A percentile compares a stretch with the other conserved stretches of the same genome.
phyloP scores from a whole-genome alignment of 805 yeast species.

The Wickerhamomyces hampshirensis region DNA sequence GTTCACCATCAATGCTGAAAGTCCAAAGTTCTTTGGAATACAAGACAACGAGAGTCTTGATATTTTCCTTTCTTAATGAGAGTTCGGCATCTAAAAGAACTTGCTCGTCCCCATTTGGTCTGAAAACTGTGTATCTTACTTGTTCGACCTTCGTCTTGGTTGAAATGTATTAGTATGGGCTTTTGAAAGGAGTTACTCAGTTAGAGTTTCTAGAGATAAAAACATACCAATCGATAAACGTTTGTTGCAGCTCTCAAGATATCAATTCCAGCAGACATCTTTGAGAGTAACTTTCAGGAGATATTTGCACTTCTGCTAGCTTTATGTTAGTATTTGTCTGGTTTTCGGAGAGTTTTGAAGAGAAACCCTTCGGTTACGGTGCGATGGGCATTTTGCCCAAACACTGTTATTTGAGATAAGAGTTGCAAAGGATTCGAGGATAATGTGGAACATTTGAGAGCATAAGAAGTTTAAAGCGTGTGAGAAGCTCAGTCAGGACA shows the following conservation, averaged over 20 bases:
- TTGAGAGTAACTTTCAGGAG: too few relatives aligned
- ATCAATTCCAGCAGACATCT: conserved; percentile 10
- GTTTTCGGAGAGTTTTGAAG: too few relatives aligned
- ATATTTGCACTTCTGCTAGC: too few relatives aligned
- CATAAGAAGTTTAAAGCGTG: too few relatives aligned
- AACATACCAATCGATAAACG: conserved; percentile 21
- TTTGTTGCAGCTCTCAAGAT: conserved; percentile 15
- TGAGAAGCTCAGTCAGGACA: too few relatives aligned
- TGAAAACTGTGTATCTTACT: conserved; percentile 17
- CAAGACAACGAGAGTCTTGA: conserved; percentile 33
- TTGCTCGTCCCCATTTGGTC: conserved; percentile 30
- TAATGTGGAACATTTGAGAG: too few relatives aligned
- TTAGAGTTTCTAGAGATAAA: too few relatives aligned
- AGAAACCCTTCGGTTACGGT: too few relatives aligned
- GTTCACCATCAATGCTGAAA: conserved; percentile 34
- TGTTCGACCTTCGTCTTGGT: conserved; percentile 12
- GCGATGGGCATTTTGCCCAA: too few relatives aligned
- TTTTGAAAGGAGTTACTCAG: background rate
- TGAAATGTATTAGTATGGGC: background rate
- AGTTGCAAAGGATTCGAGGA: too few relatives aligned
- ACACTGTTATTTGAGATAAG: too few relatives aligned
- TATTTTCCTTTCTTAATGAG: conserved; percentile 29
- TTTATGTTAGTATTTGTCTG: too few relatives aligned
- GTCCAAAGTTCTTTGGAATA: conserved; percentile 40
- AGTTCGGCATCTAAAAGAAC: conserved; percentile 38